Evolutionary conservation across 75 land plant genomes (phyloP), one percentile per base, ranked within the genome.

Genomic region (Selaginella moellendorffii): DNA sequence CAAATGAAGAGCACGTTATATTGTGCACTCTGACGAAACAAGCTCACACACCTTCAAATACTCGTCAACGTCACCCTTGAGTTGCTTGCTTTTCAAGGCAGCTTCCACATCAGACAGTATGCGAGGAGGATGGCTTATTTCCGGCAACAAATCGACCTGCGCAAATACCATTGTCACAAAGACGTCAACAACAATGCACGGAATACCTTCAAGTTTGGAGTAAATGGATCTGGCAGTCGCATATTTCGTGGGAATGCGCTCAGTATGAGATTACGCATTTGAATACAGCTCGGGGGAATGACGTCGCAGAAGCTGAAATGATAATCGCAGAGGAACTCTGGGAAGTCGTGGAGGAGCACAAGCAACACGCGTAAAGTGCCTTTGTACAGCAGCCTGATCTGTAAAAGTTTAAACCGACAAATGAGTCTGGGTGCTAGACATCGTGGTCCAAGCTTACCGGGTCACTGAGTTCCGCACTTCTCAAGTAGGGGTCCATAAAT

Each of bases 291-390:
- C 2, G 98, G 76, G 28, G 98, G 98, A 67, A 93, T 93, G 53
- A 93, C 96, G 72, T 93, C 98, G 68, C 98, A 93, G 69, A 93
- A 93, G 66, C 96, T 93, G 78, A 93, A 88, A 72, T 93, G 98
- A 77, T 85, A 86, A 36, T 88, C 96, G 68, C 98, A 88, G 0
- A 93, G 77, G 62, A 93, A 93, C 67, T 93, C 98, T 2, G 98
- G 95, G 64, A 93, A 93, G 74, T 93, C 98, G 63, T 93, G 98
- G 5, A 93, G 82, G 31, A 93, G 63, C 27, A 93, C 96, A 26
- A 93, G 77, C 58, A 93, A 74, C 69, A 88, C 90, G 53, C 96
- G 72, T n/a, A 93, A 60, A 17, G 87, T 85, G 21, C 98, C 98
- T 70, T 80, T 93, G 75, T 93, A 93, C 65, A 93, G 70, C 76